Percentiles rank a stretch among this genome's conserved stretches.
Conservation (phyloP, 179 eudicot genomes). For the Silene vulgaris region DNA sequence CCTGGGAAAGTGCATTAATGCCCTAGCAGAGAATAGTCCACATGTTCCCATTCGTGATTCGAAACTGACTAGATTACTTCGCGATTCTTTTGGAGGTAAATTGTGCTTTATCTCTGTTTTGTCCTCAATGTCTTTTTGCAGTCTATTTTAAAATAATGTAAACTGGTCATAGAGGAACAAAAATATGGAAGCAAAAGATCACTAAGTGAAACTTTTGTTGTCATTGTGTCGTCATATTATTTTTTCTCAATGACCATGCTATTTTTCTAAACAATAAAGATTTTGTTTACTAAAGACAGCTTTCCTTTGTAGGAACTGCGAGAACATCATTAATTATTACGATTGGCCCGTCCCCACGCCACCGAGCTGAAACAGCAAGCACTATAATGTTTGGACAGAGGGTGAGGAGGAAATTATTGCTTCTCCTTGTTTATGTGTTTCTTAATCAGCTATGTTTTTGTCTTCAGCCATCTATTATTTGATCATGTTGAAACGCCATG, state of each 20-base stretch:
- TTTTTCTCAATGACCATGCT: not conserved
- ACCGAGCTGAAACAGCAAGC: constrained; percentile 90
- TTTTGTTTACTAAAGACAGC: constrained; percentile 11
- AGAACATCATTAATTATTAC: constrained; percentile 84
- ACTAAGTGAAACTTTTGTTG: not conserved
- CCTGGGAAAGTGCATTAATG: constrained; percentile 91
- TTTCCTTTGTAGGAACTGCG: constrained; percentile 59
- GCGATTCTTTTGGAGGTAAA: constrained; percentile 96
- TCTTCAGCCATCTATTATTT: constrained; percentile 1
- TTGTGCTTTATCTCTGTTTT: constrained; percentile 10
- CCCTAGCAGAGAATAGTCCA: constrained; percentile 86
- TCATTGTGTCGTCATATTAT: not conserved
- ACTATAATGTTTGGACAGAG: constrained; percentile 96
- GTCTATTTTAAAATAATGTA: not conserved
- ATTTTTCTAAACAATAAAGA: not conserved
- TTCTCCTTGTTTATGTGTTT: not conserved
- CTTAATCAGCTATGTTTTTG: not conserved
- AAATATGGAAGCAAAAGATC: not conserved
- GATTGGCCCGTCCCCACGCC: constrained; percentile 93
- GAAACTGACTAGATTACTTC: constrained; percentile 88
- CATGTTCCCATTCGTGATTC: constrained; percentile 97
- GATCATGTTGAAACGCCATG: constrained; percentile 10
- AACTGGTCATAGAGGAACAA: not conserved
- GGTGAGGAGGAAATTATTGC: constrained; percentile 38
- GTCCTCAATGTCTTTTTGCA: constrained; percentile 2